Base-by-base conservation (phyloP, 2,329 filamentous ascomycete genomes). In the Penicillium sp. region DNA sequence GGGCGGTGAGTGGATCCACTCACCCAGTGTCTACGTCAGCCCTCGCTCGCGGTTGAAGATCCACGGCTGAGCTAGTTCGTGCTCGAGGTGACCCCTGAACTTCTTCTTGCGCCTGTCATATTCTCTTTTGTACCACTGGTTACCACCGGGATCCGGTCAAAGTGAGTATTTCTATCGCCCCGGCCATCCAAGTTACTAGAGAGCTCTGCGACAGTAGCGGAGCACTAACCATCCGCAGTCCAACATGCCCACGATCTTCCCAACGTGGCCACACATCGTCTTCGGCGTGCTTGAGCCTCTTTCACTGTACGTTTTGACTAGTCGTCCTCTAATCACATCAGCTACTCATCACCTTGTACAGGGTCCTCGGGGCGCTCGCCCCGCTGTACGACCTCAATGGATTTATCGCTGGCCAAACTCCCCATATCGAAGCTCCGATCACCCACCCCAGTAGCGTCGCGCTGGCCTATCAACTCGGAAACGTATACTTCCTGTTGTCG, bases 261-360 rank as follows among this genome's bases (percentile, higher is more conserved):
- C 87, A 2, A 64, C 77, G 3, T 76, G 88, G 63, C 87, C 87
- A 11, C 79, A 84, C 53, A 67, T 87, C 43, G 74, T 88, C 44
- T 88, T 90, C 58, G 87, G 84, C 27, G 68, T 88, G 48, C 65
- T 88, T 38, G 87, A 90, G 69, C 87, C 87, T 28, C 74, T 88
- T 53, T 85, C 84, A 18, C 76, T 88, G 84, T 87, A 77, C 72
- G 79, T 65, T 31, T 54, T 44, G 18, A 40, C 44, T 28, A 31
- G 27, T 6, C 20, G 27, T 2, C 0, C 11, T 13, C 22, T 35
- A 42, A 36, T 27, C 46, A 44, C 38, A 42, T 22, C 22, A 46
- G 27, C 47, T 24, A 45, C 49, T 33, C 5, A 48, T 39, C 28
- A 16, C 14, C 20, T 58, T 13, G 11, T 42, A 22, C 44, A 88